Conservation (phyloP, 306 rosid species). For the Benincasa hispida region DNA sequence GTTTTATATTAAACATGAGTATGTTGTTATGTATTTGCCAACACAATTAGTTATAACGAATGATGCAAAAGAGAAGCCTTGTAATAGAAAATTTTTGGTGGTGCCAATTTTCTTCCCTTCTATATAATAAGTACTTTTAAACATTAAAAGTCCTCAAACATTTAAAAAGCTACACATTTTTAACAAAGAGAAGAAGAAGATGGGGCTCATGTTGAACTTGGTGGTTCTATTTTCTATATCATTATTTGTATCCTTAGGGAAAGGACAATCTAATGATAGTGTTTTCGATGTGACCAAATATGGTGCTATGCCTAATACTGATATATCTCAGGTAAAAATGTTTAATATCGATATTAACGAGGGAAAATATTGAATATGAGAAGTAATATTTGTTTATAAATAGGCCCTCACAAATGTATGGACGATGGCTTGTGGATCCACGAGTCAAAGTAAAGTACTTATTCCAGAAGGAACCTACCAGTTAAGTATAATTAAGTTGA, state of each 20-base stretch:
- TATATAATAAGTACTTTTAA: too few relatives aligned
- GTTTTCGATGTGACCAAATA: neutral
- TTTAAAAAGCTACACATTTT: too few relatives aligned
- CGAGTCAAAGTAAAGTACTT: constrained; percentile 1
- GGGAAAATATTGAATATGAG: neutral
- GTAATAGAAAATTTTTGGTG: too few relatives aligned
- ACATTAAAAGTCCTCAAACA: too few relatives aligned
- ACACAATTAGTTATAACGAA: too few relatives aligned
- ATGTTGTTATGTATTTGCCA: too few relatives aligned
- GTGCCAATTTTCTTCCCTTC: too few relatives aligned
- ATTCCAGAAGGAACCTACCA: constrained; percentile 11
- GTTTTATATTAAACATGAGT: too few relatives aligned
- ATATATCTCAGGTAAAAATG: constrained; percentile 11
- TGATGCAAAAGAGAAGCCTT: too few relatives aligned
- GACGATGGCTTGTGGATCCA: constrained; percentile 24
- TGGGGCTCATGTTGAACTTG: neutral
- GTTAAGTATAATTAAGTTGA: neutral
- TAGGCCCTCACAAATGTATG: constrained; percentile 20
- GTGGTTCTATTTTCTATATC: neutral
- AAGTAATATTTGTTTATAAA: neutral
- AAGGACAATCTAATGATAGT: neutral
- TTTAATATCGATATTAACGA: neutral
- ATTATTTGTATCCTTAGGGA: neutral
- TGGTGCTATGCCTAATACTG: constrained; percentile 9
- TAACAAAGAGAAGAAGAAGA: neutral